Percentiles rank a stretch among this genome's conserved stretches.
These are phyloP conservation scores for Oryza officinalis DNA, from an alignment of 176 grass and related monocot genomes.

Conservation along the genomic window DNA sequence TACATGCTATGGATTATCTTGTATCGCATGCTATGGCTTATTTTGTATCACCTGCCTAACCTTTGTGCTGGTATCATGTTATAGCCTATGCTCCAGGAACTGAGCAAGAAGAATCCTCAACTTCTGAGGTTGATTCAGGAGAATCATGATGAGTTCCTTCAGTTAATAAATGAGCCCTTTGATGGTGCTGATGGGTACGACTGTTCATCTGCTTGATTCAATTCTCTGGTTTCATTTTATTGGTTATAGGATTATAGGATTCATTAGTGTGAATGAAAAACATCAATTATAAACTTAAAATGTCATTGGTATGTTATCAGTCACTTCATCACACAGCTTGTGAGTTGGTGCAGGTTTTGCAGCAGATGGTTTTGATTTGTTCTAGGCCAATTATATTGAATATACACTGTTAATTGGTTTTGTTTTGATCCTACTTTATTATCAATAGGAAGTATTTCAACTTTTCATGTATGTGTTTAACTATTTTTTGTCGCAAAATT, in stretches of 20 bases:
- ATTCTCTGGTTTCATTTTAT: neutral
- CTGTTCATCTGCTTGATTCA: slow-evolving; percentile 11
- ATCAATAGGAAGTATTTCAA: neutral
- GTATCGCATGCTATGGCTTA: slow-evolving; percentile 9
- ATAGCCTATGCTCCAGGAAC: slow-evolving; percentile 94
- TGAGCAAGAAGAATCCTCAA: slow-evolving; percentile 93
- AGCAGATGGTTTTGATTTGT: neutral
- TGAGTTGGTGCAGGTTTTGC: neutral
- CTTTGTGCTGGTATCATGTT: slow-evolving; percentile 36
- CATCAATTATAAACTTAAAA: neutral
- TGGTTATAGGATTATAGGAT: neutral
- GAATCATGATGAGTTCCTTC: slow-evolving; percentile 91
- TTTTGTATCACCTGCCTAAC: slow-evolving; percentile 10
- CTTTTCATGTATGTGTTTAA: neutral
- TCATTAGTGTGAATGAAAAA: neutral
- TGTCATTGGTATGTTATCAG: neutral
- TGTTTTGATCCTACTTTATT: neutral
- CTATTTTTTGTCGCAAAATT: neutral
- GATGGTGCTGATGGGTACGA: slow-evolving; percentile 76
- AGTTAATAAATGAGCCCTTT: slow-evolving; percentile 77
- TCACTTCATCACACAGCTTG: neutral
- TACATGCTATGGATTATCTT: slow-evolving; percentile 15
- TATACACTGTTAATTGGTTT: neutral
- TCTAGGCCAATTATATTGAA: neutral
- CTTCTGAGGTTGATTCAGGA: slow-evolving; percentile 90